These are phyloP conservation scores for Sporothrix humicola DNA, from an alignment of 2,329 filamentous ascomycete genomes.

Conservation along the genomic window DNA sequence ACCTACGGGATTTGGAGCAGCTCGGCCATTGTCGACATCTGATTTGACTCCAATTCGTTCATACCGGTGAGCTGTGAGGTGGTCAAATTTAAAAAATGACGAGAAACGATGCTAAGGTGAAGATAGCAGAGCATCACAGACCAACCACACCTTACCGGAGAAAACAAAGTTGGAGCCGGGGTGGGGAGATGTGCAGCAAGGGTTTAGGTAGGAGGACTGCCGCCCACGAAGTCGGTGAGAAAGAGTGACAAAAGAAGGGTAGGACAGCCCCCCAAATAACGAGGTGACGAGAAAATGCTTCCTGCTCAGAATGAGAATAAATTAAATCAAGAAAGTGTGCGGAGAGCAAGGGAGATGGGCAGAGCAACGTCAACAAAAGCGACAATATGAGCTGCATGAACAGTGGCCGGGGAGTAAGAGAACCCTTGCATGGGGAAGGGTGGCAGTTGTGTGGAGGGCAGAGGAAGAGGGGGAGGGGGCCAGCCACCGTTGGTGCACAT, in stretches of 20 bases:
- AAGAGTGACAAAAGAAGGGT: slow-evolving; percentile 22
- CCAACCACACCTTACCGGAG: background rate
- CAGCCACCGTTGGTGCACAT: slow-evolving; percentile 37
- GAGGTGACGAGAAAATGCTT: background rate
- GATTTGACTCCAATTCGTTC: background rate
- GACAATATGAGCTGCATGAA: slow-evolving; percentile 53
- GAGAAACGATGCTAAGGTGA: background rate
- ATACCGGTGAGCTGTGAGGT: background rate
- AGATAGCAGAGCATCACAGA: background rate
- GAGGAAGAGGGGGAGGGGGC: slow-evolving; percentile 8
- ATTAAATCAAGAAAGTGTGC: background rate
- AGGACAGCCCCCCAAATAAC: background rate
- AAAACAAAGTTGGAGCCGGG: slow-evolving; percentile 27
- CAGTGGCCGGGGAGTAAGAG: slow-evolving; percentile 44
- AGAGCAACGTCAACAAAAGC: slow-evolving; percentile 17
- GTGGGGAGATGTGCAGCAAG: slow-evolving; percentile 30
- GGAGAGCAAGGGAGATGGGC: slow-evolving; percentile 7
- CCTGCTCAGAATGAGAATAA: background rate
- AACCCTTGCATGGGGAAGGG: slow-evolving; percentile 44
- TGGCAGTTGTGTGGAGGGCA: background rate
- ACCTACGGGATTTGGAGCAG: background rate
- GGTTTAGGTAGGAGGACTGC: slow-evolving; percentile 41
- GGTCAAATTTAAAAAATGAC: background rate
- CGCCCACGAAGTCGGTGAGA: slow-evolving; percentile 49
- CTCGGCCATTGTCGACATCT: background rate